Conservation (phyloP, 2,329 filamentous ascomycete genomes). For the Penicillium sp. region DNA sequence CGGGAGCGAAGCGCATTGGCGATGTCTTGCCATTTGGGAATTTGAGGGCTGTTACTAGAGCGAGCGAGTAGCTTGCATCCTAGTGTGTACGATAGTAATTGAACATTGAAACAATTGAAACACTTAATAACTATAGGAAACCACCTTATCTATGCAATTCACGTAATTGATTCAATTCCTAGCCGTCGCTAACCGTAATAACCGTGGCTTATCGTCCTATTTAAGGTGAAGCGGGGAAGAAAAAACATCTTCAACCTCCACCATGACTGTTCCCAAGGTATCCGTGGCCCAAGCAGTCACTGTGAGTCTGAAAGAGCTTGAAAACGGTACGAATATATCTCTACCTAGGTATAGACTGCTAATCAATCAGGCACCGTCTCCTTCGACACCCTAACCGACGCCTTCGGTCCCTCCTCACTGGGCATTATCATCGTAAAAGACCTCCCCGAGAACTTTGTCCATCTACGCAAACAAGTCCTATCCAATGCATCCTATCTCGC, state of each 20-base stretch:
- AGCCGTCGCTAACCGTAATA: slow-evolving; percentile 20
- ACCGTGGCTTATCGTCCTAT: slow-evolving; percentile 15
- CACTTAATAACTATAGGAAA: neutral
- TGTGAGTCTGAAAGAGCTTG: slow-evolving; percentile 47
- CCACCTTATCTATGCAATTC: neutral
- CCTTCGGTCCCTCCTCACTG: slow-evolving; percentile 84
- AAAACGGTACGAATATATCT: slow-evolving; percentile 38
- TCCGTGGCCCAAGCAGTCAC: slow-evolving; percentile 41
- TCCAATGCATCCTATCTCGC: slow-evolving; percentile 87
- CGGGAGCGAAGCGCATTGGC: slow-evolving; percentile 69
- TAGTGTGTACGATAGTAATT: slow-evolving; percentile 1
- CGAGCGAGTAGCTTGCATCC: slow-evolving; percentile 4
- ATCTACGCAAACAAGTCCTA: slow-evolving; percentile 67
- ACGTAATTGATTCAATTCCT: neutral
- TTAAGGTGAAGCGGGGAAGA: slow-evolving; percentile 16
- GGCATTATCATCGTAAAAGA: slow-evolving; percentile 93
- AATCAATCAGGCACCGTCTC: slow-evolving; percentile 33
- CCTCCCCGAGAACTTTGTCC: slow-evolving; percentile 65
- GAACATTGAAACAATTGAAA: no score
- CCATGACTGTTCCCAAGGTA: slow-evolving; percentile 19
- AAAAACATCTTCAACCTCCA: slow-evolving; percentile 1
- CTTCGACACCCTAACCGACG: slow-evolving; percentile 50
- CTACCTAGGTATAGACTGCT: neutral
- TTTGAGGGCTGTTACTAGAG: slow-evolving; percentile 52
- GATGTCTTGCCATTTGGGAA: slow-evolving; percentile 88